A percentile compares a stretch with the other conserved stretches of the same genome.
phyloP scores from a whole-genome alignment of 2,329 filamentous ascomycete genomes.

The Colletotrichum camelliae region DNA sequence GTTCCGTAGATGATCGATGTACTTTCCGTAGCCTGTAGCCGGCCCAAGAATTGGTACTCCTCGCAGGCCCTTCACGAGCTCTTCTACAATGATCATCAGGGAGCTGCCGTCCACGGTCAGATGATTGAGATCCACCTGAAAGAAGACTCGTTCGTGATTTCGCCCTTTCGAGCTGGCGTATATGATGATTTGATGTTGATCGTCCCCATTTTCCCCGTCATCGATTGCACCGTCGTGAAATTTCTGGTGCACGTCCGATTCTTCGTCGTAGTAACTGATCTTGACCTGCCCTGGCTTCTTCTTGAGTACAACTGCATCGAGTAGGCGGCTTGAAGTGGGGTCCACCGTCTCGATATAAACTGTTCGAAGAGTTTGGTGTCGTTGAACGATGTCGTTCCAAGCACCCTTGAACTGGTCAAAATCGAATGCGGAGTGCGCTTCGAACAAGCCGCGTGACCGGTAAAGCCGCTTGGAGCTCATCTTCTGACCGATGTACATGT shows the following conservation, averaged over 20 bases:
- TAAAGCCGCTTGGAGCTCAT: conserved; percentile 30
- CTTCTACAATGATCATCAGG: background rate
- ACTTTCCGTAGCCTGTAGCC: conserved; percentile 20
- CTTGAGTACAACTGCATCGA: conserved; percentile 16
- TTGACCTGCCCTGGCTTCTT: background rate
- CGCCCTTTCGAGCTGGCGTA: background rate
- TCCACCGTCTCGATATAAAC: conserved; percentile 1
- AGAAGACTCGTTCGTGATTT: background rate
- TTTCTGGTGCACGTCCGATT: background rate
- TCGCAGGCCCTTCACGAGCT: background rate
- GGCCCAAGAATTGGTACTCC: background rate
- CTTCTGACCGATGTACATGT: conserved; percentile 37
- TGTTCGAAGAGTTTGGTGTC: conserved; percentile 21
- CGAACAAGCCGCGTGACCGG: conserved; percentile 21
- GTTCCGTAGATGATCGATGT: conserved; percentile 23
- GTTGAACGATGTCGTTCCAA: conserved; percentile 11
- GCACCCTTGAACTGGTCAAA: background rate
- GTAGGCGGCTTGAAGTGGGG: background rate
- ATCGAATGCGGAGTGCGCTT: background rate
- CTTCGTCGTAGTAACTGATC: conserved; percentile 9
- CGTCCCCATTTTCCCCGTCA: background rate
- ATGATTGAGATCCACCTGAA: conserved; percentile 13
- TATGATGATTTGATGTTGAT: background rate
- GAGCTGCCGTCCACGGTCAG: conserved; percentile 12
- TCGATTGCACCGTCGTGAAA: background rate